phyloP scores from a whole-genome alignment of 306 rosid genomes.

The Quercus glauca region DNA sequence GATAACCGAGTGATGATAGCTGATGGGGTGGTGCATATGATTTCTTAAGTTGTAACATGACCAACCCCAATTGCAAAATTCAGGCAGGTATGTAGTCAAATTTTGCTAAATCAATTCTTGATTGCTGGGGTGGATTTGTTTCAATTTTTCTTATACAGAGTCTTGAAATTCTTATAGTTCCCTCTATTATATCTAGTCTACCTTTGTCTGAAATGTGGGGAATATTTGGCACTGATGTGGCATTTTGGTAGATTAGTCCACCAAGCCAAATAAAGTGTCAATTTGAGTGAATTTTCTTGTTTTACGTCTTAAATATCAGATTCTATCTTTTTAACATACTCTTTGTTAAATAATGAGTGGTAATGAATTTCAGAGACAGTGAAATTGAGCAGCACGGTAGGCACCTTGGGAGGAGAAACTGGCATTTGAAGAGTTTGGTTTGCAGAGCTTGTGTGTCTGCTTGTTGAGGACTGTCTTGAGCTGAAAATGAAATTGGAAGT shows the following conservation, averaged over 20 bases:
- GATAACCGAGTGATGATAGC: constrained; percentile 81
- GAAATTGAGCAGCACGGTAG: constrained; percentile 17
- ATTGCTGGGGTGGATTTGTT: neutral
- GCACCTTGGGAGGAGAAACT: constrained; percentile 3
- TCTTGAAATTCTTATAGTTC: neutral
- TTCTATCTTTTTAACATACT: constrained; percentile 6
- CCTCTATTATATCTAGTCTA: too few relatives aligned
- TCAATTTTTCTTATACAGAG: neutral
- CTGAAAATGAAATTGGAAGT: neutral
- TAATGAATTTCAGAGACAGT: constrained; percentile 32
- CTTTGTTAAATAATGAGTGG: neutral
- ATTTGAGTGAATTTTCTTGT: neutral
- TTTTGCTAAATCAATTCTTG: neutral
- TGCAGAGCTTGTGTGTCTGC: neutral
- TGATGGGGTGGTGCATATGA: constrained; percentile 73
- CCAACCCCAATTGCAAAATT: constrained; percentile 16
- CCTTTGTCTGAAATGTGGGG: neutral
- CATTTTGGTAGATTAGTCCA: neutral
- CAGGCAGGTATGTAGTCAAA: constrained; percentile 16
- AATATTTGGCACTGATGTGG: neutral
- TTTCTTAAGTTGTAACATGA: constrained; percentile 36
- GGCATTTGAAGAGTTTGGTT: constrained; percentile 2
- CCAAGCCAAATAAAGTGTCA: neutral
- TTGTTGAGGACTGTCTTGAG: neutral
- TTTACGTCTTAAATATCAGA: neutral